A percentile compares a stretch with the other conserved stretches of the same genome.
phyloP scores from a whole-genome alignment of 2,329 filamentous ascomycete species.

The Fusarium neocosmosporiellum region DNA sequence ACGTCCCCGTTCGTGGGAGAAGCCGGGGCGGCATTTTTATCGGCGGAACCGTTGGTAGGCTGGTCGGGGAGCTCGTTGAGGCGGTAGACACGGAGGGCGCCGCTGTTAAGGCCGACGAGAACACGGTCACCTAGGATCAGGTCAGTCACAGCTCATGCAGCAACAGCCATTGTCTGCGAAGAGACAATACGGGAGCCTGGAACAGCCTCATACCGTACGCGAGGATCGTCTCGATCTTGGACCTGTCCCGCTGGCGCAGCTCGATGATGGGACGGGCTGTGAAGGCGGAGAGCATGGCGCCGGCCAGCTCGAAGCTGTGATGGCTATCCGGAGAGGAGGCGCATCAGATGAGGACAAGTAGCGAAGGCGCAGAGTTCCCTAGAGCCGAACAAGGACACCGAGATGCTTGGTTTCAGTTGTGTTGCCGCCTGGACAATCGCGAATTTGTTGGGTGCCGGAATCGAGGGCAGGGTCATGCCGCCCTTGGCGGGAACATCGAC shows the following conservation, averaged over 20 bases:
- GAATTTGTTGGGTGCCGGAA: constrained; percentile 22
- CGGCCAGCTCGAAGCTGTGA: constrained; percentile 55
- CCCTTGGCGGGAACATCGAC: constrained; percentile 40
- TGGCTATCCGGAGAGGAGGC: constrained; percentile 42
- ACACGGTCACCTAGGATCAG: constrained; percentile 78
- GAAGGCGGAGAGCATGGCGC: constrained; percentile 94
- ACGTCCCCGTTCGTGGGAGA: constrained; percentile 45
- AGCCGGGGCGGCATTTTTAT: constrained; percentile 44
- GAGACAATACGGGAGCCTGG: background rate
- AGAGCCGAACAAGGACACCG: background rate
- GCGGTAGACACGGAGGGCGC: constrained; percentile 89
- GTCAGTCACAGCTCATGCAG: constrained; percentile 9
- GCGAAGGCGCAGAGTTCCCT: background rate
- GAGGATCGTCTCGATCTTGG: constrained; percentile 94
- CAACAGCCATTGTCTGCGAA: background rate
- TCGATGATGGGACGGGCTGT: constrained; percentile 96
- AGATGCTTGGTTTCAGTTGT: constrained; percentile 7
- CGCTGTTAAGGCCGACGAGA: constrained; percentile 91
- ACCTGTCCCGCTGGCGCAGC: constrained; percentile 95
- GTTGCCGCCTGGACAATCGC: constrained; percentile 6
- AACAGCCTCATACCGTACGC: constrained; percentile 75
- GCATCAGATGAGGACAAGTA: constrained; percentile 43
- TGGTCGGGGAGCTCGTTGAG: constrained; percentile 74
- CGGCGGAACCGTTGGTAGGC: constrained; percentile 49
- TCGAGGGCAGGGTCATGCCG: constrained; percentile 30